Evolutionary conservation across 2,329 filamentous ascomycete genomes (phyloP), one percentile per base, ranked within the genome.

Genomic region (Macroventuria anomochaeta): DNA sequence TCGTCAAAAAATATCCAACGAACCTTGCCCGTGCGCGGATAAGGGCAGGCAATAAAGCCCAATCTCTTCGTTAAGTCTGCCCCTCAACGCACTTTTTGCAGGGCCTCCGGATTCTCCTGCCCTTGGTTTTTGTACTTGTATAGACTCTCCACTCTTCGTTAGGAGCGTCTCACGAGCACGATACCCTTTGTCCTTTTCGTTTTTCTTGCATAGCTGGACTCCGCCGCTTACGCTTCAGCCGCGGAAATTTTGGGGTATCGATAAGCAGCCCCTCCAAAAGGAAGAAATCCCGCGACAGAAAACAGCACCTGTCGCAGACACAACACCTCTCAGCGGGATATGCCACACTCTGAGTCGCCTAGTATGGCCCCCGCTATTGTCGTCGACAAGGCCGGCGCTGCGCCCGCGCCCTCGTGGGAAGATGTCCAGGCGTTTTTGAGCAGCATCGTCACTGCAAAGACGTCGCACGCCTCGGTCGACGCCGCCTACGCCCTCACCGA

Each of bases 401-500:
- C 67, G 25, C 68, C 69, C 11, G 72, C 79, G 39, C 80, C 79
- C 32, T 75, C 77, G 21, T 64, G 73, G n/a, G 77, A 80, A 51
- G 80, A 81, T 51, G 70, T 81, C 50, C 67, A 71, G 40, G 69
- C 73, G 36, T 71, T 81, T 40, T 68, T 77, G 34, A 70, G 66
- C 62, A 72, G 73, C 55, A 77, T 80, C 59, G 77, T 81, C 68
- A 77, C 75, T 38, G 77, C 80, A 23, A 79, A 82, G 67, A 80
- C 80, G 23, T 83, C 82, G 46, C 81, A 83, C 65, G 76, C 77
- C 49, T 83, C 81, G 10, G 78, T 85, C 37, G 86, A 89, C 68
- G 84, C 83, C 53, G 79, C 87, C 15, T 89, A 90, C 71, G 81
- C 81, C 34, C 79, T 90, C 56, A 83, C 83, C 49, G 85, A 86